Conservation (phyloP, 2,329 filamentous ascomycete genomes). For the Sclerotinia borealis region DNA sequence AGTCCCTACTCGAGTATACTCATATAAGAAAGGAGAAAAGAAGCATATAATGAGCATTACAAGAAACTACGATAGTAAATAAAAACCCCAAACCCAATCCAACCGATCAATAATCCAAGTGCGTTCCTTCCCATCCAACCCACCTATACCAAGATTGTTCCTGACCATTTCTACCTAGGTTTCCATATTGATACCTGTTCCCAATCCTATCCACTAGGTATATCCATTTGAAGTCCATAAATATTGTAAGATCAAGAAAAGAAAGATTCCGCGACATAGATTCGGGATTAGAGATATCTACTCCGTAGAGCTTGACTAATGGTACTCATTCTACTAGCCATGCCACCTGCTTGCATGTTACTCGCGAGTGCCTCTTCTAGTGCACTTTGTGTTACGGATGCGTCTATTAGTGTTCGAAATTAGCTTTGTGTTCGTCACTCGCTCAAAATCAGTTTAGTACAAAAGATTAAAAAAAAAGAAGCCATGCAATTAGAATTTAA, state of each 20-base stretch:
- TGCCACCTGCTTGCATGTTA: slow-evolving; percentile 58
- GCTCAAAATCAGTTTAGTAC: not conserved
- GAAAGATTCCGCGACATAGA: not conserved
- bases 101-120: not conserved
- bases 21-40: not conserved
- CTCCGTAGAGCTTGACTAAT: slow-evolving; percentile 61
- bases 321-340: slow-evolving; percentile 59
- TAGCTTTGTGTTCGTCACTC: not conserved
- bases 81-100: not conserved
- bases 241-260: not conserved
- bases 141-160: not conserved
- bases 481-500: not conserved
- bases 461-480: not conserved
- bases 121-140: too few relatives aligned
- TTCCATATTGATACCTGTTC: not conserved
- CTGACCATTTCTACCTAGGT: not conserved
- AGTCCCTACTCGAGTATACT: too few relatives aligned
- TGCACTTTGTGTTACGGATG: slow-evolving; percentile 73
- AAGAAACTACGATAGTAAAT: not conserved
- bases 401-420: slow-evolving; percentile 41
- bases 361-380: slow-evolving; percentile 72
- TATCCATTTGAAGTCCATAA: not conserved
- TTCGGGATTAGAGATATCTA: slow-evolving; percentile 40
- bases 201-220: not conserved
- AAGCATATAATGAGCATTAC: not conserved